These are phyloP conservation scores for Acacia acuminata DNA, from an alignment of 306 rosid species.

Conservation along the genomic window DNA sequence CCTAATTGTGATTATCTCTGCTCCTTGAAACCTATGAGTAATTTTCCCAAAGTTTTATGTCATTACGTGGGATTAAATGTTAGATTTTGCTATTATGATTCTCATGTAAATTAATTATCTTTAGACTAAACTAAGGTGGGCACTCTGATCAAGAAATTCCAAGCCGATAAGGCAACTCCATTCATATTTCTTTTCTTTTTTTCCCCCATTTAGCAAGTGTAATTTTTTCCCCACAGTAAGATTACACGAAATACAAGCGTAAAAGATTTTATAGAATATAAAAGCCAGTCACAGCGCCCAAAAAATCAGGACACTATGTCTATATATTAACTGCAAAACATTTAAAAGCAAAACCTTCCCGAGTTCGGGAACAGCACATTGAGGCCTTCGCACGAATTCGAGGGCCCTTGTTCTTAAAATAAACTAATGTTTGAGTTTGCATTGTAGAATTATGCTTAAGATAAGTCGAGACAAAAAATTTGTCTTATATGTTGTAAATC, in stretches of 20 bases:
- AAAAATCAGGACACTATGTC: no score
- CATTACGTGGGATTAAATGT: not conserved
- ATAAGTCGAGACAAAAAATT: no score
- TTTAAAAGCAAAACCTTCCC: conserved; percentile 68
- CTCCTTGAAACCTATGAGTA: no score
- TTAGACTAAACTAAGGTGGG: conserved; percentile 13
- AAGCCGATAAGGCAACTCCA: not conserved
- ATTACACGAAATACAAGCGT: no score
- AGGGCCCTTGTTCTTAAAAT: conserved; percentile 57
- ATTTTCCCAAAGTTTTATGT: not conserved
- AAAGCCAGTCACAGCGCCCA: no score
- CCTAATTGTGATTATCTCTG: no score
- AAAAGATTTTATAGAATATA: no score
- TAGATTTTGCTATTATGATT: not conserved
- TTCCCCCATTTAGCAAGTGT: not conserved
- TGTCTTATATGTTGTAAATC: no score
- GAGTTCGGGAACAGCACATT: conserved; percentile 70
- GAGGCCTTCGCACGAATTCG: conserved; percentile 95
- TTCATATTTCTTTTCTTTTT: not conserved
- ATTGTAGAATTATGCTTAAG: no score
- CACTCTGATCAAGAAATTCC: not conserved
- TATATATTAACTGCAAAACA: no score
- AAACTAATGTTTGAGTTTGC: no score
- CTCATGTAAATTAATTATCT: not conserved
- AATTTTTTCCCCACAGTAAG: not conserved